Percentiles rank a stretch among this genome's conserved stretches.
Evolutionary conservation across 805 yeast genomes (phyloP).

Genomic region (Saturnispora gosingensis): DNA sequence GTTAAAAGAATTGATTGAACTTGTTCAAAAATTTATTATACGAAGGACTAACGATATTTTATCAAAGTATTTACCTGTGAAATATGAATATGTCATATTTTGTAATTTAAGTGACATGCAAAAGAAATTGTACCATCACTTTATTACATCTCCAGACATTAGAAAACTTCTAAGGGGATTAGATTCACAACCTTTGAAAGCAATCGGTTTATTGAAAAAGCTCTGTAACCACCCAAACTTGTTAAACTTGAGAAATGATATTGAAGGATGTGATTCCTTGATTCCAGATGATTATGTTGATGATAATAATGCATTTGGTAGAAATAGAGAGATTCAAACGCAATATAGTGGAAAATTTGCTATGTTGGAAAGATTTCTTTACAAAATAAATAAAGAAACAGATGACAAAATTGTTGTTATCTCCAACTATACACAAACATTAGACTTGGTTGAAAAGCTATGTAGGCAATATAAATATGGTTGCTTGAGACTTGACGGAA

Average conservation of each 20-base stretch:
- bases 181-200: constrained; percentile 79
- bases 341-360: constrained; percentile 81
- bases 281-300: constrained; percentile 68
- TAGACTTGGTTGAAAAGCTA: constrained; percentile 81
- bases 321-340: constrained; percentile 65
- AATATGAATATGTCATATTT: constrained; percentile 95
- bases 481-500: constrained; percentile 77
- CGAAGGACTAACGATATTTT: constrained; percentile 92
- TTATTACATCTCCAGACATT: constrained; percentile 72
- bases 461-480: constrained; percentile 75
- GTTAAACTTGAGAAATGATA: constrained; percentile 63
- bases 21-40: constrained; percentile 85
- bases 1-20: constrained; percentile 55
- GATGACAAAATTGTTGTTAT: constrained; percentile 92
- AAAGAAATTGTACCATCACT: constrained; percentile 55
- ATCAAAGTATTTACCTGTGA: constrained; percentile 89
- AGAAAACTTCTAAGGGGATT: constrained; percentile 53
- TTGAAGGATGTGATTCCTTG: constrained; percentile 55
- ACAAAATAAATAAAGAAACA: constrained; percentile 67
- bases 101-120: constrained; percentile 79
- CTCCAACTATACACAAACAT: constrained; percentile 89
- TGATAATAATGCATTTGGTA: constrained; percentile 36
- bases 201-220: constrained; percentile 82
- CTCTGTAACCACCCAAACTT: constrained; percentile 92
- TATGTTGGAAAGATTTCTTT: constrained; percentile 76